Conservation (phyloP, 1,139 yeast species). For the Suhomyces maxii region DNA sequence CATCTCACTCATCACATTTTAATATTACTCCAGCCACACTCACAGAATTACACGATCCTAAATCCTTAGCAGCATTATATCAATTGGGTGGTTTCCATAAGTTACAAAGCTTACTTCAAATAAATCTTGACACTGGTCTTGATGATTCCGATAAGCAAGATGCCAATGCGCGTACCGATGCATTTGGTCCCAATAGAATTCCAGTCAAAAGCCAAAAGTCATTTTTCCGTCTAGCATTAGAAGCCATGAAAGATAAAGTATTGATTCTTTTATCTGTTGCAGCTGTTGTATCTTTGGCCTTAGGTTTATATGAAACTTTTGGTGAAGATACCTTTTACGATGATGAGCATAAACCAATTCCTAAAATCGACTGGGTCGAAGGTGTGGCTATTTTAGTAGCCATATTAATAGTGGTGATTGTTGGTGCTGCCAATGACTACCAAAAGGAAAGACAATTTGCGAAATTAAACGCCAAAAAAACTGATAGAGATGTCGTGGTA, state of each 20-base stretch:
- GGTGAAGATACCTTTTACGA: constrained; percentile 80
- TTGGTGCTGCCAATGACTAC: constrained; percentile 93
- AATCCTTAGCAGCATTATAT: constrained; percentile 41
- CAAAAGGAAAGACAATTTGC: constrained; percentile 95
- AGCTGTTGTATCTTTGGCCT: constrained; percentile 82
- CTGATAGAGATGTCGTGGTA: constrained; percentile 78
- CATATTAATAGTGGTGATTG: constrained; percentile 82
- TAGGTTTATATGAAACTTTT: constrained; percentile 90
- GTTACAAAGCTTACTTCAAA: constrained; percentile 31
- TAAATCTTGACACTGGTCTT: constrained; percentile 49
- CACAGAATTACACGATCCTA: constrained; percentile 53
- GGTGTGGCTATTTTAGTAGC: constrained; percentile 97
- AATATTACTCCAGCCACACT: constrained; percentile 30
- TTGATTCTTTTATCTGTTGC: constrained; percentile 81
- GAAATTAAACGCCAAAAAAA: constrained; percentile 80
- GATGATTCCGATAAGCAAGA: constrained; percentile 29
- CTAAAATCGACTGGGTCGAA: constrained; percentile 95
- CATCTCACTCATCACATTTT: constrained; percentile 1
- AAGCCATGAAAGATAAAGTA: constrained; percentile 90
- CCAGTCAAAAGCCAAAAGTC: constrained; percentile 72
- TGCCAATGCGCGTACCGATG: constrained; percentile 34
- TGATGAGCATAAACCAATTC: constrained; percentile 69
- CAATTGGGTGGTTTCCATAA: constrained; percentile 44
- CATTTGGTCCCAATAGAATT: constrained; percentile 67
- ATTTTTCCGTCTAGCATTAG: constrained; percentile 67